A percentile compares a stretch with the other conserved stretches of the same genome.
These are phyloP conservation scores for Selaginella moellendorffii DNA, from an alignment of 75 land plant genomes.

Conservation along the genomic window DNA sequence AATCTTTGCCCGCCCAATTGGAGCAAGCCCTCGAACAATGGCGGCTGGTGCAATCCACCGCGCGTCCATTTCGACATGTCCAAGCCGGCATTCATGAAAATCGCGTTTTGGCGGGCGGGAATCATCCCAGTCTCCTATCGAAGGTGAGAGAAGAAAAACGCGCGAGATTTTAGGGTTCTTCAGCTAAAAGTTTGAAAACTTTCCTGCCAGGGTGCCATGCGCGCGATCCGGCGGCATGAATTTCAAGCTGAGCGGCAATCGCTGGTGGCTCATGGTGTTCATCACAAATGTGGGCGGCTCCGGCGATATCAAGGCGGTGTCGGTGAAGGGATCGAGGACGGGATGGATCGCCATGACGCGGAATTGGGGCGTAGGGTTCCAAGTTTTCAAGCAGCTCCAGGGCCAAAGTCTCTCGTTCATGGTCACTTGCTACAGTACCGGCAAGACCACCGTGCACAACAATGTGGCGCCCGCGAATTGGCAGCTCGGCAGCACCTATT, in stretches of 20 bases:
- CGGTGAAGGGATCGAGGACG: neutral
- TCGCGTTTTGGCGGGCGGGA: neutral
- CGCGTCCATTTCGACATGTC: neutral
- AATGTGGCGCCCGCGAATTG: constrained; percentile 8
- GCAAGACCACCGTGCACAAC: neutral
- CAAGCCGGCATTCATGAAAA: constrained; percentile 1
- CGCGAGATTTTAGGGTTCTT: no score
- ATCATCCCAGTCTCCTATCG: neutral
- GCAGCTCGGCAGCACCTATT: neutral
- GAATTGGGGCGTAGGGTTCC: neutral
- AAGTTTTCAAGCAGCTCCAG: neutral
- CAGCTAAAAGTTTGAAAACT: no score
- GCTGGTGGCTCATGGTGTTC: constrained; percentile 7
- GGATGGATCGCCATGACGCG: constrained; percentile 1
- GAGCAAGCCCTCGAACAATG: neutral
- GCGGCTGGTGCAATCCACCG: neutral
- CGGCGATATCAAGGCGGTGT: constrained; percentile 5
- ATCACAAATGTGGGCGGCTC: constrained; percentile 2
- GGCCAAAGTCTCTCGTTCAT: neutral
- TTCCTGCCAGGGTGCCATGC: neutral
- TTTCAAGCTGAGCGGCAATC: neutral
- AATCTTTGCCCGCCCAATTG: neutral
- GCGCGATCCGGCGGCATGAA: neutral
- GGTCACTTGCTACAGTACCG: constrained; percentile 2
- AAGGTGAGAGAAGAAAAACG: neutral